Percentiles rank a stretch among this genome's conserved stretches.
These are phyloP conservation scores for Kwoniella botswanensis DNA, from an alignment of 768 basidiomycete species.

Conservation along the genomic window DNA sequence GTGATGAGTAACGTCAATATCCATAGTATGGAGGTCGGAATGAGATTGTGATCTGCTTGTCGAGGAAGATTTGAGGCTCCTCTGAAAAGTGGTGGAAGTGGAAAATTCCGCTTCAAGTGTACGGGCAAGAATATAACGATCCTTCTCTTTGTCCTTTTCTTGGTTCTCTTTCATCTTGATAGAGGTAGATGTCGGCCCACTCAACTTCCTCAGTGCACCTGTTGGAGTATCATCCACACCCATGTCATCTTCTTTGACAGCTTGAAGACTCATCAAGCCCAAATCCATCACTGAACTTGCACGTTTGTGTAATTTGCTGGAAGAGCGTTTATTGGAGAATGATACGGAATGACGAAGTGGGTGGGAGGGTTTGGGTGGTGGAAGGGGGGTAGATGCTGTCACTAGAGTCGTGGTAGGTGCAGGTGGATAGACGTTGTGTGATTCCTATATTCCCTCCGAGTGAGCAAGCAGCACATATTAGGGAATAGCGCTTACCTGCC, in stretches of 20 bases:
- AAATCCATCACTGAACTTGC: constrained; percentile 22
- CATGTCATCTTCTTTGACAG: constrained; percentile 23
- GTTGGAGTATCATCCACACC: constrained; percentile 31
- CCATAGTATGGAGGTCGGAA: background rate
- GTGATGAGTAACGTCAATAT: background rate
- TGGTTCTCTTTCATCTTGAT: background rate
- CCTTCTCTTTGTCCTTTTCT: background rate
- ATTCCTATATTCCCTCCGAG: background rate
- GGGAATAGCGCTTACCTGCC: constrained; percentile 23
- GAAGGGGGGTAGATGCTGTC: constrained; percentile 31
- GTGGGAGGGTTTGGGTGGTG: constrained; percentile 12
- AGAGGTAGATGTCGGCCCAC: constrained; percentile 3
- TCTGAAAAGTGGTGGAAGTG: background rate
- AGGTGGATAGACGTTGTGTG: constrained; percentile 20
- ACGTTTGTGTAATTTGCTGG: background rate
- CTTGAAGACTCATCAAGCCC: constrained; percentile 5
- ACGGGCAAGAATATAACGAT: background rate
- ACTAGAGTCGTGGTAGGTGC: background rate
- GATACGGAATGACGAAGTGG: constrained; percentile 32
- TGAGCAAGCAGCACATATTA: background rate
- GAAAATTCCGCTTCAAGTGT: background rate
- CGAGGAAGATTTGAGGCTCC: background rate
- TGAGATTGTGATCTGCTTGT: background rate
- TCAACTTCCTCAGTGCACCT: constrained; percentile 27
- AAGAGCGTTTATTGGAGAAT: constrained; percentile 16